Base-by-base conservation (phyloP, 2,329 filamentous ascomycete genomes). In the Penicillium sp. region DNA sequence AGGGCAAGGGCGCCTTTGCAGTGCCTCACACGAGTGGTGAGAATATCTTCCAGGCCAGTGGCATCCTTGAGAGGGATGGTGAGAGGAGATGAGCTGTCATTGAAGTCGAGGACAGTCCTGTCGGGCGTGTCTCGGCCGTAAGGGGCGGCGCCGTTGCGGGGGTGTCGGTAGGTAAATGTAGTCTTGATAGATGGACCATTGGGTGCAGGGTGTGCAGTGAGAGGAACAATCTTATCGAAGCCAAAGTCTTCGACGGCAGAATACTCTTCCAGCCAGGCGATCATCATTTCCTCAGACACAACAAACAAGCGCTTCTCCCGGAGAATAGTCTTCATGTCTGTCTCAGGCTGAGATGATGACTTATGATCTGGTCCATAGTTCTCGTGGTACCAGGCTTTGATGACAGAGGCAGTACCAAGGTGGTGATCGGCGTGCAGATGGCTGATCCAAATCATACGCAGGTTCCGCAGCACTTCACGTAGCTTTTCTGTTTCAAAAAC, bases 371-470 rank as follows among this genome's bases (percentile, higher is more conserved):
- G 39, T 13, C 67, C 69, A 60, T 83, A 81, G 18, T 78, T 78
- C 39, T 85, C 79, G 48, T 77, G 63, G 58, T 89, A 84, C 89
- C 91, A 96, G 5, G 88, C 89, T 63, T 83, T 86, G 64, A 97
- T 83, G n/a, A 97, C 76, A 5, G 85, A 82, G n/a, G 83, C 79
- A 1, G 85, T 89, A 25, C 94, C 94, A 18, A 99, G 81, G 67
- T 97, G 94, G 72, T 99, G 94, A 73, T 99, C 94, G 4, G 94
- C 94, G 71, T 99, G 94, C 56, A 95, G 78, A 74, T 99, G 94
- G 70, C 90, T 95, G 72, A 99, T 94, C 84, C 90, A 95, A 56
- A 99, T 86, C 60, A 85, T 83, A 48, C 86, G 87, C 39, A 99
- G 78, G 56, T 95, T 85, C 53, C 78, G 80, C n/a, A 99, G 76